Evolutionary conservation across 2,329 filamentous ascomycete species (phyloP), one percentile per base, ranked within the genome.

Genomic region (Alternaria burnsii): DNA sequence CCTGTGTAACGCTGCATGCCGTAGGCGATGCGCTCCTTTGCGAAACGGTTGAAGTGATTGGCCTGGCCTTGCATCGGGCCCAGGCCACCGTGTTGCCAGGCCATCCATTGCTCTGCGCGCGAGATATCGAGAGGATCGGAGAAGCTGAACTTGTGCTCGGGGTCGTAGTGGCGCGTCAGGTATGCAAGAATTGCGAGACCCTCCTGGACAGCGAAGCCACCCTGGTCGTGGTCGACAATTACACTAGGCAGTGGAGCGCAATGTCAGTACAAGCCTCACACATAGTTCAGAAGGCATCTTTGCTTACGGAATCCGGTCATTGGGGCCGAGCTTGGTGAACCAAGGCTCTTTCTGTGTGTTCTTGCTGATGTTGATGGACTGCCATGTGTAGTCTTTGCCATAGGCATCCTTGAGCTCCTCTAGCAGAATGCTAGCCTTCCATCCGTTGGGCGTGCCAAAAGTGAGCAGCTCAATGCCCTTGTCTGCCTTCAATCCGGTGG

Each of bases 351-450:
- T 90, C 68, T 91, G 89, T 28, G 88, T 84, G 78, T 89, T 88
- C 70, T 87, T 82, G 59, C 71, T 69, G 24, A 78, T 90, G 76
- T 89, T 82, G 74, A 91, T 82, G 57, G 72, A 69, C 68, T 90
- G 87, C 68, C 77, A 84, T 5, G 85, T 85, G 76, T 89, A 90
- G 14, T 86, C 80, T 58, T 66, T 74, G 53, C 86, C 87, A 62
- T 91, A 90, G 12, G 85, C 85, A n/a, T 84, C 87, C 68, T 87
- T 88, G 51, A 90, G 80, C 78, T 91, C 88, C 72, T 91, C 88
- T 40, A 90, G 83, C 20, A 90, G 70, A 64, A 90, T 86, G 58
- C 82, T 85, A 32, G 80, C 82, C 72, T 90, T 90, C 78, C 81
- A 79, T 70, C 79, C 80, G 69, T 82, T 82, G 32, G 80, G 80